Base-by-base conservation (phyloP, 1,284 basidiomycete genomes). In the Rhizoctonia solani region DNA sequence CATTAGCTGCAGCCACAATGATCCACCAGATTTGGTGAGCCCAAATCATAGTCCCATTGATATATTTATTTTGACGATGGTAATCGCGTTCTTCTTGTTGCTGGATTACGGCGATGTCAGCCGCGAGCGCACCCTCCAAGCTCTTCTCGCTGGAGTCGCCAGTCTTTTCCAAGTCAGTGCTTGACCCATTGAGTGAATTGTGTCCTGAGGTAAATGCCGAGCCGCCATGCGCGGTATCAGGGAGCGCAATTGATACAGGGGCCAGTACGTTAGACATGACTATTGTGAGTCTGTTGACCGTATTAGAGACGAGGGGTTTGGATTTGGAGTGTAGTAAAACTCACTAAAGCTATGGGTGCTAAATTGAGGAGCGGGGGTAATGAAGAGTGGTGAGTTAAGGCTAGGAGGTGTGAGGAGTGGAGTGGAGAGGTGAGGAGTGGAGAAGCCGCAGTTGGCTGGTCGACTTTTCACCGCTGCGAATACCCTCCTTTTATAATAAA, bases 11-110 rank as follows among this genome's bases (percentile, higher is more conserved):
- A 8, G 55, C 55, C 42, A 58, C 55, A 47, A 58, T 58, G 27
- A 58, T 58, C 55, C 55, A 58, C 55, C 55, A 58, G 55, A 58
- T 58, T 41, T 58, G 55, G 55, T 58, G 55, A 42, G 55, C 55
- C 55, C 55, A 58, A 58, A 58, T 58, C 55, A 58, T 58, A 32
- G 55, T 58, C 19, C 55, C 55, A 32, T 58, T 58, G 42, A 58
- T 47, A 16, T 47, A 47, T 30, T 58, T 58, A 30, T 58, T 44
- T 32, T 58, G 55, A 29, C 34, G 55, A 44, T 58, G 55, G 21
- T 58, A 58, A 44, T 58, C 55, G 55, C 55, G 55, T 41, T 44
- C 55, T 46, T 58, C 55, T 44, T 58, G 25, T 44, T 58, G 55
- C 55, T 34, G 39, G 13, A 46, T 21, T 25, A 58, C 55, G 32